These are phyloP conservation scores for Candida sp. DNA, from an alignment of 1,139 yeast species.

Conservation along the genomic window DNA sequence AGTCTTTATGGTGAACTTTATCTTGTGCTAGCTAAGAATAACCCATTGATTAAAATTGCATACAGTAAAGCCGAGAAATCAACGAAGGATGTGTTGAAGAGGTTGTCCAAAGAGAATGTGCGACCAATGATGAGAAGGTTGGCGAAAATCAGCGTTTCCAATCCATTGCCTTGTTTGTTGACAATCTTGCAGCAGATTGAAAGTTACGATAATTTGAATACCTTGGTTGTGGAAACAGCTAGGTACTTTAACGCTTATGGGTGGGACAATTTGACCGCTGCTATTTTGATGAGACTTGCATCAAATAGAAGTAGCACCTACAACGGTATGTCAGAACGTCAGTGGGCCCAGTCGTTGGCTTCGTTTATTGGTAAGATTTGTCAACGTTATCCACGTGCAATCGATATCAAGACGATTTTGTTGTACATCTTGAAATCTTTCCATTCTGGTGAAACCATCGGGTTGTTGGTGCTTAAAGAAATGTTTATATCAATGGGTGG, in stretches of 20 bases:
- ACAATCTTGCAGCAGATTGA: constrained; percentile 78
- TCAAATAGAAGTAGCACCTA: constrained; percentile 63
- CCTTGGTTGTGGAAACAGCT: constrained; percentile 81
- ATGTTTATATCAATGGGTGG: constrained; percentile 83
- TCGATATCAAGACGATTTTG: constrained; percentile 62
- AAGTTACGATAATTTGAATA: constrained; percentile 88
- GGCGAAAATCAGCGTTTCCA: constrained; percentile 76
- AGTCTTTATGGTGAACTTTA: constrained; percentile 84
- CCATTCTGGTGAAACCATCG: constrained; percentile 62
- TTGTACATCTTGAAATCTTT: constrained; percentile 67
- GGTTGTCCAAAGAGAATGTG: constrained; percentile 88
- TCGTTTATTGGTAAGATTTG: constrained; percentile 70
- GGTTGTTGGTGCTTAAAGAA: constrained; percentile 73
- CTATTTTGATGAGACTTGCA: constrained; percentile 73
- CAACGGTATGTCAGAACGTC: constrained; percentile 83
- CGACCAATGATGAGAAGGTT: constrained; percentile 77
- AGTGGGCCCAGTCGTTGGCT: constrained; percentile 83
- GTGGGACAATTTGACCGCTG: constrained; percentile 86
- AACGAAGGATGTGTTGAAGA: constrained; percentile 79
- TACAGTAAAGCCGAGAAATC: constrained; percentile 77
- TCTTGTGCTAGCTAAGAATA: constrained; percentile 58
- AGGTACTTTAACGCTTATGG: constrained; percentile 78
- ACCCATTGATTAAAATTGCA: constrained; percentile 63
- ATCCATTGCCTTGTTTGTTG: constrained; percentile 80
- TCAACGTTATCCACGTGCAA: constrained; percentile 49